A percentile compares a stretch with the other conserved stretches of the same genome.
phyloP scores from a whole-genome alignment of 306 rosid species.

The Prosopis cineraria region DNA sequence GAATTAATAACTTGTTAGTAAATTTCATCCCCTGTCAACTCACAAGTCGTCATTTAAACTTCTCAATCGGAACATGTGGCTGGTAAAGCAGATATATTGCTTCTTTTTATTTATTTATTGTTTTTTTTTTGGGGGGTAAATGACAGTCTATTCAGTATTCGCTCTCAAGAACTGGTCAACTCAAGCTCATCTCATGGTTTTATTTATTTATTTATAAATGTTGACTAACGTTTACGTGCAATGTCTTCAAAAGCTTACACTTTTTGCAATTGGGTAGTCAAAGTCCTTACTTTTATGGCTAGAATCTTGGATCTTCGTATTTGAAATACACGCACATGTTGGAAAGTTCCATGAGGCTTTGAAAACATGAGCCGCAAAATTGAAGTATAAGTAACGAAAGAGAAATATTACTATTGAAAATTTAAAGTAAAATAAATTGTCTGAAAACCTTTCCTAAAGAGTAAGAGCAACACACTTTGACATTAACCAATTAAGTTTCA shows the following conservation, averaged over 20 bases:
- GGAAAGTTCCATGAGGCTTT: neutral
- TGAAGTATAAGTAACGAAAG: neutral
- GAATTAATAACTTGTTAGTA: neutral
- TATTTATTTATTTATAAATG: neutral
- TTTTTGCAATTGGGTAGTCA: neutral
- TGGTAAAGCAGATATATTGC: neutral
- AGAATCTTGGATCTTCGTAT: neutral
- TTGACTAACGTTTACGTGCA: neutral
- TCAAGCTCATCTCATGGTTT: neutral
- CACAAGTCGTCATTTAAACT: neutral
- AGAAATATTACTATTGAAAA: neutral
- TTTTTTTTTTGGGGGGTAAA: too few relatives aligned
- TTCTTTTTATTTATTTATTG: neutral
- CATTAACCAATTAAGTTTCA: too few relatives aligned
- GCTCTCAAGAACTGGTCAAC: neutral
- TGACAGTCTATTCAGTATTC: neutral
- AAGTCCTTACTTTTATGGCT: neutral
- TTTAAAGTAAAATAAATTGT: neutral
- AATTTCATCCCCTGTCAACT: neutral
- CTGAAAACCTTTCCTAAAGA: neutral
- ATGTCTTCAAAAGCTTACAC: neutral
- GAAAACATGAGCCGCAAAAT: neutral
- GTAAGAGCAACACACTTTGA: neutral
- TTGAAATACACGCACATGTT: neutral
- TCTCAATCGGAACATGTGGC: neutral